Conservation (phyloP, 2,329 filamentous ascomycete species). For the Fusarium protoensiforme region DNA sequence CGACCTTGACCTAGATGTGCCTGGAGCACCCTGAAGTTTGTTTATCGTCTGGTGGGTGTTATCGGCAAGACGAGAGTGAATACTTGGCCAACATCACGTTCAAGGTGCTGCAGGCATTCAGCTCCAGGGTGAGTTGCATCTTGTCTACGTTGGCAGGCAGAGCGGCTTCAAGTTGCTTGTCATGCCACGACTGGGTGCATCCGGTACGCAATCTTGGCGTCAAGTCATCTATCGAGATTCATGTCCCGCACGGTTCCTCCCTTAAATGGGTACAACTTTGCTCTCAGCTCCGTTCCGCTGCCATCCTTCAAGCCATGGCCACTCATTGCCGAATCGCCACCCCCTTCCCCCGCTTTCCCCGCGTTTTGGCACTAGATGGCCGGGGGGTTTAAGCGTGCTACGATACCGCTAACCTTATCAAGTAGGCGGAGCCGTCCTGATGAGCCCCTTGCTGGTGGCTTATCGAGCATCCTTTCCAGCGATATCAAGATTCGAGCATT, state of each 20-base stretch:
- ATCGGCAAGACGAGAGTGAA: too few relatives aligned
- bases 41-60: too few relatives aligned
- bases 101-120: neutral
- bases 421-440: slow-evolving; percentile 12
- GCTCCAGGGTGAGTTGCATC: neutral
- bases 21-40: too few relatives aligned
- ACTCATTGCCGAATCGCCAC: neutral
- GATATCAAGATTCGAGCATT: neutral
- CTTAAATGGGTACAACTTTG: neutral
- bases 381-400: neutral
- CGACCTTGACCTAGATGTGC: too few relatives aligned
- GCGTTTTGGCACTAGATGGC: neutral
- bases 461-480: neutral
- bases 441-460: neutral
- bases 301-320: too few relatives aligned
- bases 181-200: neutral
- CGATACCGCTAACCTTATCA: slow-evolving; percentile 10
- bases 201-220: neutral
- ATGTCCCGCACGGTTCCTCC: neutral
- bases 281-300: neutral
- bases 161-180: neutral
- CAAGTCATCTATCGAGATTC: neutral
- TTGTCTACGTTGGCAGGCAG: too few relatives aligned
- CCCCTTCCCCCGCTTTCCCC: neutral
- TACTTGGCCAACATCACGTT: neutral